Conservation (phyloP, 257 asterid genomes). For the Apocynum venetum region DNA sequence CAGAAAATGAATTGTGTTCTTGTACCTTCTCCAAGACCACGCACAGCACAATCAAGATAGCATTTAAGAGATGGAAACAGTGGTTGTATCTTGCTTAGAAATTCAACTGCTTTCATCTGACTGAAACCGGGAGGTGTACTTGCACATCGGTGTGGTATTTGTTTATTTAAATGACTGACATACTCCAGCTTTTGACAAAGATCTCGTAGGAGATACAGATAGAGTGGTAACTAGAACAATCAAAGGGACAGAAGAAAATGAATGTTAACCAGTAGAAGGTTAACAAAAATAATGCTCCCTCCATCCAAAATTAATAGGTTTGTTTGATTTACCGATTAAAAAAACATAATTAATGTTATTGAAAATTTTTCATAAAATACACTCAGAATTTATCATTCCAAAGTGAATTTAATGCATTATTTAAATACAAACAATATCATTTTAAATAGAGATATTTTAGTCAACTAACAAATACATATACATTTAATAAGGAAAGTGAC, state of each 20-base stretch:
- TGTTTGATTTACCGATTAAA: too few species aligned
- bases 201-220: conserved; percentile 71
- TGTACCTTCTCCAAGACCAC: conserved; percentile 58
- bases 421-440: too few species aligned
- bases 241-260: conserved; percentile 7
- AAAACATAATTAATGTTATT: too few species aligned
- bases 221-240: conserved; percentile 63
- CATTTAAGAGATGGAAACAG: conserved; percentile 57
- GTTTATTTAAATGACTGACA: conserved; percentile 51
- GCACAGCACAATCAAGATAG: conserved; percentile 53
- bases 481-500: too few species aligned
- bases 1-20: conserved; percentile 17
- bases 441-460: too few species aligned
- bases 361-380: too few species aligned
- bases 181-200: conserved; percentile 66
- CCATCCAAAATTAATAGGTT: too few species aligned
- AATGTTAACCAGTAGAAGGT: background rate
- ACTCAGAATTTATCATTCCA: too few species aligned
- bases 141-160: conserved; percentile 30
- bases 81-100: conserved; percentile 45
- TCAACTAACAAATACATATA: too few species aligned
- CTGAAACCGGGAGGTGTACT: conserved; percentile 35
- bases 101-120: conserved; percentile 39
- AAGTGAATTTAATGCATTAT: too few species aligned
- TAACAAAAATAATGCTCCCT: background rate